Evolutionary conservation across 2,329 filamentous ascomycete species (phyloP), one percentile per base, ranked within the genome.

Genomic region (Penicillium paneum): DNA sequence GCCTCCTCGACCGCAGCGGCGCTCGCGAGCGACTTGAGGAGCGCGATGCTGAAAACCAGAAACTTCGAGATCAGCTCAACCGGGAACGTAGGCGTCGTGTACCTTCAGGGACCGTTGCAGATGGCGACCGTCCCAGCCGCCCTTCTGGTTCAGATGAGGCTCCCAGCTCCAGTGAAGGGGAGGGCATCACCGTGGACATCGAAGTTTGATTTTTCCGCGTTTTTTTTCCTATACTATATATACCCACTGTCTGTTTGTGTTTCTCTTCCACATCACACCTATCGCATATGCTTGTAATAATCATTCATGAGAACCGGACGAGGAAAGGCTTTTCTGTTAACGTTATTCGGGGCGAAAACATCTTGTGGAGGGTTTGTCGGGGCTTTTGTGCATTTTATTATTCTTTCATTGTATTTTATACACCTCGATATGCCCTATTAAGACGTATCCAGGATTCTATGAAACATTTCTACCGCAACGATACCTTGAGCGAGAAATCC

Each of bases 401-500:
- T 29, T 41, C 32, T 41, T 56, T 53, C 39, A 56, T 64, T 62
- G 54, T 58, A 53, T 34, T 48, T 45, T 63, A 52, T 60, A 52
- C 32, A 54, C 56, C 59, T 58, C 54, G 42, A 55, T 55, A 56
- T 51, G 46, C 35, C 45, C 53, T 49, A 40, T 19, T 15, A 17
- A 13, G 19, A 42, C 31, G 36, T 19, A 17, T 24, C 17, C 19
- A 19, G 24, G 8, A 26, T 41, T 35, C 17, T 47, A 63, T 57
- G 35, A 55, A 58, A 57, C 52, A 62, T 21, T 21, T 21, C 50
- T 62, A 73, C 41, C 68, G 66, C 60, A 75, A 49, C 24, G 69
- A 73, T 39, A 99, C 92, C 79, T 99, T 99, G 63, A 99, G 80
- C 5, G 92, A 97, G 72, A 97, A 97, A 73, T 99, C 94, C 42